Conservation (phyloP, 1,284 basidiomycete species). For the Abortiporus biennis region DNA sequence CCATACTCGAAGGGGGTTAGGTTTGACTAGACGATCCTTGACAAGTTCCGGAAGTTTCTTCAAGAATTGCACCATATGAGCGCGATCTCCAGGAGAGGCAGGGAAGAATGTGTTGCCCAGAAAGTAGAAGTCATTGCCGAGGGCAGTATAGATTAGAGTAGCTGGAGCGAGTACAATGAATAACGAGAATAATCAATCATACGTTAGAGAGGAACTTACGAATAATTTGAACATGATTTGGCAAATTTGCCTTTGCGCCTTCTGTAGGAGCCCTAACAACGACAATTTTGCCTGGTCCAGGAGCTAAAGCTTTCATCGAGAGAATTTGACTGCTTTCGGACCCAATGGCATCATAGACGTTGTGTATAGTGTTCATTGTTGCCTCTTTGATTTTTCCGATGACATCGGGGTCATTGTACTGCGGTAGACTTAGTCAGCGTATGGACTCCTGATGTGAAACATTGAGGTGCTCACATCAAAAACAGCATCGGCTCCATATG, state of each 20-base stretch:
- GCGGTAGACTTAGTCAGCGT: background rate
- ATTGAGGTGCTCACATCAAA: too few species aligned
- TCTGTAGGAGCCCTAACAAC: conserved; percentile 2
- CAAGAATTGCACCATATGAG: conserved; percentile 17
- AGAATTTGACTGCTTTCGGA: conserved; percentile 12
- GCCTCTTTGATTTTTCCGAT: conserved; percentile 18
- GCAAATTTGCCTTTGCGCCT: conserved; percentile 6
- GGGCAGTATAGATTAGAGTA: conserved; percentile 16
- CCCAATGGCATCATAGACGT: conserved; percentile 19
- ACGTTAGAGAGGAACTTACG: too few species aligned
- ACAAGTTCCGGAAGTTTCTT: conserved; percentile 15
- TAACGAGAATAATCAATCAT: background rate
- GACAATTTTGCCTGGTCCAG: conserved; percentile 14
- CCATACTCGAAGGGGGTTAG: conserved; percentile 18
- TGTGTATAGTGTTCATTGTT: conserved; percentile 16
- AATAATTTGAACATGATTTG: conserved; percentile 12
- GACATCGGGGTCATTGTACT: conserved; percentile 21
- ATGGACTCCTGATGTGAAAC: background rate
- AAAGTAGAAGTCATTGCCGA: conserved; percentile 13
- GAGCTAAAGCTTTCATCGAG: conserved; percentile 13
- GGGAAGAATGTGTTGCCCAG: conserved; percentile 8
- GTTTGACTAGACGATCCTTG: conserved; percentile 13
- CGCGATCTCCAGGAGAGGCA: conserved; percentile 13
- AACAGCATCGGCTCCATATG: conserved; percentile 34
- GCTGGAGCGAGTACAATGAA: background rate